Evolutionary conservation across 129 eudicot genomes (phyloP), one percentile per base, ranked within the genome.

Genomic region (Heracleum sosnowskyi): DNA sequence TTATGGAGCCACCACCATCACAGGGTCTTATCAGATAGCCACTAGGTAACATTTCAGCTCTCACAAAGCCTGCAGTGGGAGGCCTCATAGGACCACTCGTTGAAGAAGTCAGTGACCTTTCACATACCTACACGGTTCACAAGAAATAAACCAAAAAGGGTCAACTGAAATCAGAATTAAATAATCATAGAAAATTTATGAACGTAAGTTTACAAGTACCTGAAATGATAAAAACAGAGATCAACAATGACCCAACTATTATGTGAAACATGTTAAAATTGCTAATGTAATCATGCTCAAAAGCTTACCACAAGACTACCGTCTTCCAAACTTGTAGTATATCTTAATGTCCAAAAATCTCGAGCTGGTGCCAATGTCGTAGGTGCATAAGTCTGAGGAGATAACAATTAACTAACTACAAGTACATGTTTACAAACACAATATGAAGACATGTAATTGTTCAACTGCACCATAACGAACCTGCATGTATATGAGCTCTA

Each of bases 361-460:
- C 97, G 93, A 4, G 96, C 93, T 7, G 93, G 77, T 79, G 97
- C 97, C 86, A 90, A 79, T 69, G 97, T 92, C 24, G 97, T 92
- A 53, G 96, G 97, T 75, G 96, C 96, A 83, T 88, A 92, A 15
- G 82, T 85, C 93, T 92, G 75, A 40, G 71, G 22, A 41, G 26
- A 63, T 39, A 71, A 8, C n/a, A 76, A 63, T 26, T 40, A 57
- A 66, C 26, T 36, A 7, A 18, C 33, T 73, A 47, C 29, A 31
- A 53, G 11, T 73, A 5, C 36, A 42, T 42, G 49, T 44, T n/a
- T 73, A 31, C 12, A 44, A 12, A 28, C 7, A 17, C 36, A 24
- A 26, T 3, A n/a, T 13, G 7, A 39, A 4, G 22, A 29, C n/a
- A 64, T 42, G 44, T 73, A 39, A 29, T 64, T 8, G 63, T 17